These are phyloP conservation scores for Chimonanthus praecox DNA, from an alignment of 164 flowering plant genomes.

Conservation along the genomic window DNA sequence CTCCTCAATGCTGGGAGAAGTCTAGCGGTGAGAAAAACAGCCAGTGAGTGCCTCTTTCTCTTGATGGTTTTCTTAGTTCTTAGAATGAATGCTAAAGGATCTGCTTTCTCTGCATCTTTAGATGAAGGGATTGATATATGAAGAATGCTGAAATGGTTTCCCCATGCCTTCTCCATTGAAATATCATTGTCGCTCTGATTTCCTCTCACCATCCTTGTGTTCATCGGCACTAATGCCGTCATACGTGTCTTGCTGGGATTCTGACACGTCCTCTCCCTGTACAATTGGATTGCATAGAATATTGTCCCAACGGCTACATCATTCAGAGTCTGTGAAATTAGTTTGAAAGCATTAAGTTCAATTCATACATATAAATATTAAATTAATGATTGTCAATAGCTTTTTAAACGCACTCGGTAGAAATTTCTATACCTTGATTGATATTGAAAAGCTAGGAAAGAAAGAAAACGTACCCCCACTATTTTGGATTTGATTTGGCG, in stretches of 20 bases:
- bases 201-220: constrained; percentile 35
- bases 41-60: constrained; percentile 30
- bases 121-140: constrained; percentile 14
- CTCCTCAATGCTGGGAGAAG: constrained; percentile 26
- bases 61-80: constrained; percentile 24
- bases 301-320: constrained; percentile 45
- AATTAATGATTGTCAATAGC: too few relatives aligned
- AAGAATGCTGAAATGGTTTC: constrained; percentile 27
- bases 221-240: constrained; percentile 50
- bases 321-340: constrained; percentile 39
- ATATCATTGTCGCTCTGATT: constrained; percentile 41
- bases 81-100: constrained; percentile 31
- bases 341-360: neutral
- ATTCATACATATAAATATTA: neutral
- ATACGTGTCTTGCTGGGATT: constrained; percentile 18
- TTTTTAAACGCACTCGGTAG: too few relatives aligned
- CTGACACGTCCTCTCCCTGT: constrained; percentile 31
- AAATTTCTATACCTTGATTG: neutral
- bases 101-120: neutral
- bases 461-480: constrained; percentile 35
- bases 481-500: constrained; percentile 42
- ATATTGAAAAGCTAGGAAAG: neutral
- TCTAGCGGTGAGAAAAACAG: constrained; percentile 27
- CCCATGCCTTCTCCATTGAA: constrained; percentile 28
- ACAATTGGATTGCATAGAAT: constrained; percentile 41